Percentiles rank a stretch among this genome's conserved stretches.
These are phyloP conservation scores for Myxozyma neglecta DNA, from an alignment of 805 yeast species.

Conservation along the genomic window DNA sequence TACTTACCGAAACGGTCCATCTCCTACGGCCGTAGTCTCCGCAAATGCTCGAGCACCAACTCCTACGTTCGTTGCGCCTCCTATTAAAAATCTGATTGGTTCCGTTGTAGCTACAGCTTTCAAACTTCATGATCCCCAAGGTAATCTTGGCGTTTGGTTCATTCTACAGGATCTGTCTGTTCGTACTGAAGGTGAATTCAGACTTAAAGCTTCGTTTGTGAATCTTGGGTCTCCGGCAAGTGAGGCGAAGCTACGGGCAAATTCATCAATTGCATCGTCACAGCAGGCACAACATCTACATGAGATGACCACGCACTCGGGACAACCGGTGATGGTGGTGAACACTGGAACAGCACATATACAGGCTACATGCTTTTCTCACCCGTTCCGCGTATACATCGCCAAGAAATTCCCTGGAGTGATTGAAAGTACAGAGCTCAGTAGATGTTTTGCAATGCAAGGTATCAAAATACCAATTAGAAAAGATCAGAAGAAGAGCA, in stretches of 20 bases:
- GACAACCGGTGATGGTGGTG: conserved; percentile 25
- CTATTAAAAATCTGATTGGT: conserved; percentile 46
- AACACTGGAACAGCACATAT: conserved; percentile 33
- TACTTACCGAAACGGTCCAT: not conserved
- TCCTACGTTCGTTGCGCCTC: conserved; percentile 32
- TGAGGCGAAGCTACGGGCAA: not conserved
- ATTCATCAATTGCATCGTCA: conserved; percentile 4
- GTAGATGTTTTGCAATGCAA: conserved; percentile 46
- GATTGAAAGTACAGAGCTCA: conserved; percentile 45
- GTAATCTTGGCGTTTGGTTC: conserved; percentile 46
- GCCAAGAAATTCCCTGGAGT: conserved; percentile 51
- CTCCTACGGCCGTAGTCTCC: not conserved
- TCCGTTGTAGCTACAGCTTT: conserved; percentile 44
- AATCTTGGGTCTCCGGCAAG: conserved; percentile 35
- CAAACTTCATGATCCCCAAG: conserved; percentile 43
- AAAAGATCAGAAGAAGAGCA: conserved; percentile 28
- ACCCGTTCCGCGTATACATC: conserved; percentile 44
- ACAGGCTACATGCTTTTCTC: conserved; percentile 40
- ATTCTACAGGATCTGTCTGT: conserved; percentile 47
- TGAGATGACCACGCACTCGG: not conserved
- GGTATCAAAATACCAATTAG: conserved; percentile 48
- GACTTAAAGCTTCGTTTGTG: conserved; percentile 43
- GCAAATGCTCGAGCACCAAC: conserved; percentile 5
- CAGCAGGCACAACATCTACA: not conserved
- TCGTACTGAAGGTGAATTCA: conserved; percentile 47